phyloP scores from a whole-genome alignment of 169 alveolate genomes.

The Plasmodium malariae region DNA sequence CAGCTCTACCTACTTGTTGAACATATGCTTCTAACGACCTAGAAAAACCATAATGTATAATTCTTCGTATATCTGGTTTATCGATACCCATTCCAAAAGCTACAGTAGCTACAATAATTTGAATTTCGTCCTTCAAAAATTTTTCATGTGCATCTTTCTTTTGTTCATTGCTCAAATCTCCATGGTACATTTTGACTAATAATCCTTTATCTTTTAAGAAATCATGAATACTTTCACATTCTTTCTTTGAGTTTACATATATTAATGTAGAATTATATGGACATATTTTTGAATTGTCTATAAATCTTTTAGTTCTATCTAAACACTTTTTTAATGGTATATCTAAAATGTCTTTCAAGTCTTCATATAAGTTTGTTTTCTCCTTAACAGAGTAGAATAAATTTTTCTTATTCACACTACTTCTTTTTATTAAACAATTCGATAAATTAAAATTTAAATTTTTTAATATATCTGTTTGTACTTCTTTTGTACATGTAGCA shows the following conservation, averaged over 20 bases:
- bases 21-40: constrained; percentile 97
- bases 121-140: constrained; percentile 95
- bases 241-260: constrained; percentile 63
- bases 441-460: constrained; percentile 63
- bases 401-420: constrained; percentile 68
- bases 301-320: constrained; percentile 38
- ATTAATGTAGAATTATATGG: constrained; percentile 67
- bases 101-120: constrained; percentile 97
- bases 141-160: constrained; percentile 83
- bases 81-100: constrained; percentile 99
- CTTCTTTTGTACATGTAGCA: constrained; percentile 97
- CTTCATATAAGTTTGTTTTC: constrained; percentile 35
- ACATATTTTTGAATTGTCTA: constrained; percentile 69
- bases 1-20: constrained; percentile 99
- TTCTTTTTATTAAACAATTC: constrained; percentile 42
- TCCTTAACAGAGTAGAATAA: constrained; percentile 38
- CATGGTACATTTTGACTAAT: constrained; percentile 81
- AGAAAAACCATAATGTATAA: constrained; percentile 97
- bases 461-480: constrained; percentile 83
- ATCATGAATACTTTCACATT: constrained; percentile 42
- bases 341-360: constrained; percentile 43
- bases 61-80: constrained; percentile 98
- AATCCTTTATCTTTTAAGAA: constrained; percentile 29
- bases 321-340: constrained; percentile 18
- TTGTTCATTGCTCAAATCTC: constrained; percentile 83